Base-by-base conservation (phyloP, 768 basidiomycete genomes). In the Pseudohyphozyma bogoriensis region DNA sequence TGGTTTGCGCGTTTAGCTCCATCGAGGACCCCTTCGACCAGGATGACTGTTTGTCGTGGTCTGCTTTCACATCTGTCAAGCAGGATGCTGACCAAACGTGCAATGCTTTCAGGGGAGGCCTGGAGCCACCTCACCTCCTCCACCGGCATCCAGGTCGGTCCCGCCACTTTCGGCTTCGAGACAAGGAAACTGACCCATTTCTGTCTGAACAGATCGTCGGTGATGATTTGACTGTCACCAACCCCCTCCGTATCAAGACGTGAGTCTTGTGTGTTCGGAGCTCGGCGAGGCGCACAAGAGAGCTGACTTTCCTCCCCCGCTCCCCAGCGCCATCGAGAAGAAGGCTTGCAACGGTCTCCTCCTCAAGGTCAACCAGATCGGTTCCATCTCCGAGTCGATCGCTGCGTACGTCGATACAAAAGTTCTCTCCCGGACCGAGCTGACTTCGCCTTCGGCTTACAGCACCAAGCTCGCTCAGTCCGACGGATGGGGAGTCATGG, bases 1-100 rank as follows among this genome's bases (percentile, higher is more conserved):
- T 57, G 49, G 82, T 89, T n/a, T n/a, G n/a, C n/a, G n/a, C n/a
- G n/a, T n/a, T n/a, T n/a, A n/a, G n/a, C 59, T 91, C 89, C 35
- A 82, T 92, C 69, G 91, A 93, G 78, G 95, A 99, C 76, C 93
- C 95, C 74, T 99, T 99, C 78, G 93, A 97, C 77, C 92, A 99
- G 79, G 95, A 99, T 74, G 95, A 99, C 78, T 96, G 90, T 42
- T 18, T n/a, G 40, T n/a, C 40, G 4, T 42, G 7, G 8, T 42
- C 6, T 7, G 15, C 20, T 11, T 15, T 42, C 40, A 22, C n/a
- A 7, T 42, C 7, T n/a, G 40, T 42, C 20, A n/a, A 42, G 40
- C 40, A 22, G 40, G 20, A 42, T n/a, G n/a, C n/a, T n/a, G n/a
- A n/a, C n/a, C n/a, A n/a, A n/a, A n/a, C n/a, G n/a, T n/a, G n/a